Conservation (phyloP, 2,329 filamentous ascomycete genomes). For the Tolypocladium pustulatum region DNA sequence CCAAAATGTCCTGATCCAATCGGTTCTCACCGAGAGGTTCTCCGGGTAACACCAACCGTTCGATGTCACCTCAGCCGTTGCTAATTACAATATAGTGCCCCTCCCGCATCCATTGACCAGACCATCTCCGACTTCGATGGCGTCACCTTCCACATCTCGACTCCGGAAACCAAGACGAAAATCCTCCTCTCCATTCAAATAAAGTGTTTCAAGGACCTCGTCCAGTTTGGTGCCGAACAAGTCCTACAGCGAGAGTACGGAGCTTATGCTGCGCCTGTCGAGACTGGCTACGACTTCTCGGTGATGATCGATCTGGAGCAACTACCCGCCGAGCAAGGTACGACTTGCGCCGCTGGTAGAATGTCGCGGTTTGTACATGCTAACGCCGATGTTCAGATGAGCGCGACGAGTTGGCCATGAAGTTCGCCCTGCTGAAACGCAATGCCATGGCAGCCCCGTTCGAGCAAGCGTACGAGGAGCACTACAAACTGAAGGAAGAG, state of each 20-base stretch:
- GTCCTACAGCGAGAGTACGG: slow-evolving; percentile 94
- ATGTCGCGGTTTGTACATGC: neutral
- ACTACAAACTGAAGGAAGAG: slow-evolving; percentile 75
- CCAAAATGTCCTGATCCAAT: slow-evolving; percentile 96
- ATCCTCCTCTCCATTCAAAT: slow-evolving; percentile 92
- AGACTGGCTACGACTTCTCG: slow-evolving; percentile 93
- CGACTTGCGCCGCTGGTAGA: neutral
- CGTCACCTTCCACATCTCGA: slow-evolving; percentile 97
- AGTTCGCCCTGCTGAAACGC: slow-evolving; percentile 86
- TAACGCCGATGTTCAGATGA: slow-evolving; percentile 44
- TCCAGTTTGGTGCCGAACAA: slow-evolving; percentile 84
- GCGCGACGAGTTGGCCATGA: slow-evolving; percentile 74
- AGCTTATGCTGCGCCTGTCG: slow-evolving; percentile 75
- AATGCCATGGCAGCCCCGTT: slow-evolving; percentile 99
- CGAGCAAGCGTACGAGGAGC: slow-evolving; percentile 91
- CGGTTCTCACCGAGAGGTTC: slow-evolving; percentile 89
- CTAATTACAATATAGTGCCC: slow-evolving; percentile 50
- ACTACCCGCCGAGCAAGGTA: slow-evolving; percentile 70
- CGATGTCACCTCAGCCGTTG: slow-evolving; percentile 3
- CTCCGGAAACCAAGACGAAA: slow-evolving; percentile 84
- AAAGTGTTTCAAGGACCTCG: slow-evolving; percentile 86
- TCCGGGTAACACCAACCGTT: slow-evolving; percentile 48
- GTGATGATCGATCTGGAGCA: slow-evolving; percentile 81
- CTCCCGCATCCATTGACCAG: slow-evolving; percentile 88
- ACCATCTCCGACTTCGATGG: slow-evolving; percentile 98